phyloP scores from a whole-genome alignment of 257 asterid genomes.

The Hygrophila difformis region DNA sequence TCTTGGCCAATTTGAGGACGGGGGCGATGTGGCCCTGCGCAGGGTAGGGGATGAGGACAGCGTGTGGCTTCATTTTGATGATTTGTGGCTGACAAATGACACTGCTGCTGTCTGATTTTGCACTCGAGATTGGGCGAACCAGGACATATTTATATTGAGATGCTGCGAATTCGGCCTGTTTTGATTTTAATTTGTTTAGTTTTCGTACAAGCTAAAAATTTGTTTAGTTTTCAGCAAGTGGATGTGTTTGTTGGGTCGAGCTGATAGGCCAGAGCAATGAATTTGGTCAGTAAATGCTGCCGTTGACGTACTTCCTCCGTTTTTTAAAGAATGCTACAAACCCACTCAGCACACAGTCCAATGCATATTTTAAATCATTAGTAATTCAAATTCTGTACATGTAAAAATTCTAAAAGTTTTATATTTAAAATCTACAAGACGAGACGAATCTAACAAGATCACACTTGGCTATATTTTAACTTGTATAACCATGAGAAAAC shows the following conservation, averaged over 20 bases:
- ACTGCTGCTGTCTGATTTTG: background rate
- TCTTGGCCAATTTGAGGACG: conserved; percentile 43
- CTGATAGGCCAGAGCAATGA: conserved; percentile 8
- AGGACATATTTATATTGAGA: conserved; percentile 1
- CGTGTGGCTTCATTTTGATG: conserved; percentile 44
- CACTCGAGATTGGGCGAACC: background rate
- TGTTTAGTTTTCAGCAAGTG: background rate
- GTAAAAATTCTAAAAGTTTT: too few species aligned
- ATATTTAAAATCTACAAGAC: too few species aligned
- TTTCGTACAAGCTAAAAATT: background rate
- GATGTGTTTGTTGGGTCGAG: background rate
- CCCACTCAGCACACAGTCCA: too few species aligned
- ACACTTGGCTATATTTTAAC: too few species aligned
- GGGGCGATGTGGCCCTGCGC: conserved; percentile 75
- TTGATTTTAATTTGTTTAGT: background rate
- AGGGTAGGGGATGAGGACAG: conserved; percentile 51
- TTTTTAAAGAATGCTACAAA: too few species aligned
- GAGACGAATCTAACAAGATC: too few species aligned
- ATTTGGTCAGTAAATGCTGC: conserved; percentile 18
- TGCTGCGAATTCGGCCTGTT: too few species aligned
- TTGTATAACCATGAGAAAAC: too few species aligned
- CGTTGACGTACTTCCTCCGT: too few species aligned
- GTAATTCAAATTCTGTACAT: too few species aligned
- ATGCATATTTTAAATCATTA: too few species aligned
- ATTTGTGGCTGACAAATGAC: too few species aligned